A percentile compares a stretch with the other conserved stretches of the same genome.
phyloP scores from a whole-genome alignment of 2,329 filamentous ascomycete species.

The Bisporella sp. region DNA sequence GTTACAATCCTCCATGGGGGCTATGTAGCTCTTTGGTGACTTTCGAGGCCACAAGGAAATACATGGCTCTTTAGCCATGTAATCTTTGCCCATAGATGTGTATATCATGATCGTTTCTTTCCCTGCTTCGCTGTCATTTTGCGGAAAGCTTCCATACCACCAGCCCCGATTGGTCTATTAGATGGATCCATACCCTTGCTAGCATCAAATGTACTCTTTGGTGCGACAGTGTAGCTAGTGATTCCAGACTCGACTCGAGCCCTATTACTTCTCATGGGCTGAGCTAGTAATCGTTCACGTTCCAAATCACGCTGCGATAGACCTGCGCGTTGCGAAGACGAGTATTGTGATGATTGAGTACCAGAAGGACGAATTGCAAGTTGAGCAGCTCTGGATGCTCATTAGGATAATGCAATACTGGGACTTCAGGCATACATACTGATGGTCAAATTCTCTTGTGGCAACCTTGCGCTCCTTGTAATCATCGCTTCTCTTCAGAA shows the following conservation, averaged over 20 bases:
- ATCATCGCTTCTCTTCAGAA: constrained; percentile 88
- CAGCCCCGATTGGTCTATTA: constrained; percentile 53
- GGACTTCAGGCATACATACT: constrained; percentile 37
- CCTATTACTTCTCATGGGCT: constrained; percentile 46
- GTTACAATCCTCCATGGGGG: too few species aligned
- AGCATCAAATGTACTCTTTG: constrained; percentile 53
- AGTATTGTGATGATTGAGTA: constrained; percentile 21
- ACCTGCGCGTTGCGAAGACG: constrained; percentile 18
- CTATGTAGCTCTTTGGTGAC: too few species aligned
- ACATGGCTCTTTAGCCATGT: too few species aligned
- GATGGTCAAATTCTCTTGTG: constrained; percentile 56
- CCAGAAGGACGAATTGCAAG: constrained; percentile 27
- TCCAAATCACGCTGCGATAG: constrained; percentile 33
- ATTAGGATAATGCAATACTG: constrained; percentile 5
- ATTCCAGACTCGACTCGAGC: constrained; percentile 37
- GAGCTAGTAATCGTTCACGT: constrained; percentile 51
- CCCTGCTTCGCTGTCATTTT: constrained; percentile 56
- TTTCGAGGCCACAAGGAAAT: too few species aligned
- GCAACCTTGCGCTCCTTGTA: constrained; percentile 76
- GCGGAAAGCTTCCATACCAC: constrained; percentile 57
- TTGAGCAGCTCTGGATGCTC: constrained; percentile 23
- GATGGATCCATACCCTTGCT: constrained; percentile 39
- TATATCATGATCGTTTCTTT: constrained; percentile 38
- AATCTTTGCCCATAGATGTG: too few species aligned
- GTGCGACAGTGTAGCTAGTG: constrained; percentile 28